phyloP scores from a whole-genome alignment of 805 yeast genomes.

The Starmerella riodocensis region DNA sequence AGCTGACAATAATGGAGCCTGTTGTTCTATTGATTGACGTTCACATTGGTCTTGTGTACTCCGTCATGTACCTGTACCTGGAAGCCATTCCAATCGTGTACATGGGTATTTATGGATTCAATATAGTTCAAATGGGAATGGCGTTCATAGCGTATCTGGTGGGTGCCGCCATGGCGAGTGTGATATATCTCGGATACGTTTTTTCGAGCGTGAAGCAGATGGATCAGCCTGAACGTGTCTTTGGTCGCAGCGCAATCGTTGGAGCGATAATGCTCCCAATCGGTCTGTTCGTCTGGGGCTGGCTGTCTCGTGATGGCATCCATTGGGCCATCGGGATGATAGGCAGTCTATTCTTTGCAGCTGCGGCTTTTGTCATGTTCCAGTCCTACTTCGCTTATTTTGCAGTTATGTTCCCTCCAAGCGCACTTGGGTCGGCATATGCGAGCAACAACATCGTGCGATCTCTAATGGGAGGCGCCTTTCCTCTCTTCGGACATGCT shows the following conservation, averaged over 20 bases:
- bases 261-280: constrained; percentile 35
- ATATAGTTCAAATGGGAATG: constrained; percentile 35
- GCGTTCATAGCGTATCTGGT: constrained; percentile 36
- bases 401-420: constrained; percentile 36
- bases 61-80: constrained; percentile 42
- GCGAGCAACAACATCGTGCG: constrained; percentile 44
- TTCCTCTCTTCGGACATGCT: constrained; percentile 50
- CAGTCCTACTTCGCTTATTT: constrained; percentile 41
- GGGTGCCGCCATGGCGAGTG: constrained; percentile 34
- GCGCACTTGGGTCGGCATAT: constrained; percentile 40
- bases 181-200: constrained; percentile 6
- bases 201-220: constrained; percentile 1
- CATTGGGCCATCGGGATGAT: constrained; percentile 42
- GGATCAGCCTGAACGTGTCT: constrained; percentile 9
- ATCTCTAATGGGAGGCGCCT: constrained; percentile 40
- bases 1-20: constrained; percentile 40
- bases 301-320: constrained; percentile 37
- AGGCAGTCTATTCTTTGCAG: constrained; percentile 32
- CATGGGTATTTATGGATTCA: constrained; percentile 34
- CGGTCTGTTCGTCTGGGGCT: constrained; percentile 46
- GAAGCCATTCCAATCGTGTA: constrained; percentile 51
- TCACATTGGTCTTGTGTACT: constrained; percentile 41
- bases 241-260: constrained; percentile 27
- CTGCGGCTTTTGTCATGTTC: constrained; percentile 35
- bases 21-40: constrained; percentile 40